Conservation (phyloP, 78 protist genomes). For the Anaeramoeba ignava region DNA sequence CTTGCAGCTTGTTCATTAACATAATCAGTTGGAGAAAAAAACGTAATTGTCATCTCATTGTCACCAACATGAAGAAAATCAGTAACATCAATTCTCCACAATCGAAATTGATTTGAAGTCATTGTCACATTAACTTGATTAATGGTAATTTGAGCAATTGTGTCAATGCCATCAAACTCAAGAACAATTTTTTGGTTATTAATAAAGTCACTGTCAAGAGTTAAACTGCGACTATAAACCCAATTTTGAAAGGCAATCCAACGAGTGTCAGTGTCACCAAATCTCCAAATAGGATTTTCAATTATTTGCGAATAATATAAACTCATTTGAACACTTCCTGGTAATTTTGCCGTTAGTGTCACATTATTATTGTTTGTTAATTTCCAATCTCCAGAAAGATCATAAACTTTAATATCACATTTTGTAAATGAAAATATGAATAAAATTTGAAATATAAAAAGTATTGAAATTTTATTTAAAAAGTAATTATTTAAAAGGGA, state of each 20-base stretch:
- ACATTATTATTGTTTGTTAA: background rate
- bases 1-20: background rate
- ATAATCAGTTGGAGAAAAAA: background rate
- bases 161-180: slow-evolving; percentile 1
- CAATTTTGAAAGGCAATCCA: background rate
- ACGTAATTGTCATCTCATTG: background rate
- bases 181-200: background rate
- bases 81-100: background rate
- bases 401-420: too few species aligned
- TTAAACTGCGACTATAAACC: background rate
- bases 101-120: background rate
- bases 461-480: too few species aligned
- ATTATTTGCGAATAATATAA: background rate
- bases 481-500: too few species aligned
- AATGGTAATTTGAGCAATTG: background rate
- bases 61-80: background rate
- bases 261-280: background rate
- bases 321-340: background rate
- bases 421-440: too few species aligned
- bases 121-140: background rate
- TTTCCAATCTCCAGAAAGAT: background rate
- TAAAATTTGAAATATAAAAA: too few species aligned
- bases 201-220: background rate
- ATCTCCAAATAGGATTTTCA: background rate
- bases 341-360: background rate